These are phyloP conservation scores for Lentinula boryana DNA, from an alignment of 768 basidiomycete species.

Conservation along the genomic window DNA sequence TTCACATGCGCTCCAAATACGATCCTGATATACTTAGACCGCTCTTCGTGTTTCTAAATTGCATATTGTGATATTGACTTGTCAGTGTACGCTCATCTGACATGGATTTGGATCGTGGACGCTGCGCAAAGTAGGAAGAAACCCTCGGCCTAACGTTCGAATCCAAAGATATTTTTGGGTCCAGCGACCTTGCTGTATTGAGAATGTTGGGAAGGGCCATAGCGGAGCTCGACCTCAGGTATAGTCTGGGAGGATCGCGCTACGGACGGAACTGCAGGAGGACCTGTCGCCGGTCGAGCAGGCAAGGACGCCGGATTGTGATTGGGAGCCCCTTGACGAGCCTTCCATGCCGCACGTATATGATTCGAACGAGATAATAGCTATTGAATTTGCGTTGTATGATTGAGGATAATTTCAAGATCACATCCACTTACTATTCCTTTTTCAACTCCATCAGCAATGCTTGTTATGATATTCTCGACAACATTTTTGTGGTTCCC, in stretches of 20 bases:
- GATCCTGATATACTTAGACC: neutral
- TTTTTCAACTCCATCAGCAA: conserved; percentile 91
- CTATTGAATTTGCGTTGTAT: conserved; percentile 29
- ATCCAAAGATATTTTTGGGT: conserved; percentile 52
- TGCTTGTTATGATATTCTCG: conserved; percentile 84
- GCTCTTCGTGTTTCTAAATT: neutral
- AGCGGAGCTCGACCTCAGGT: conserved; percentile 38
- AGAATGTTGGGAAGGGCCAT: conserved; percentile 60
- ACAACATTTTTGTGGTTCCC: conserved; percentile 87
- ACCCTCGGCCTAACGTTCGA: conserved; percentile 48
- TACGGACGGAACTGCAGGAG: conserved; percentile 9
- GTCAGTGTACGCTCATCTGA: too few species aligned
- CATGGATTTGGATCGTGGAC: too few species aligned
- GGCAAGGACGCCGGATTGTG: conserved; percentile 16
- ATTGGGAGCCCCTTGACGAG: conserved; percentile 37
- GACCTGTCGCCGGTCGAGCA: conserved; percentile 17
- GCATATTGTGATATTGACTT: neutral
- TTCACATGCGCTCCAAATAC: too few species aligned
- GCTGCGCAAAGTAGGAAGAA: too few species aligned
- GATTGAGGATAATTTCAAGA: neutral
- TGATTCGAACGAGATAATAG: conserved; percentile 57
- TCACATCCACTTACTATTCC: conserved; percentile 54
- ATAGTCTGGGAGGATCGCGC: conserved; percentile 16
- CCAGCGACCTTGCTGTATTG: conserved; percentile 74
- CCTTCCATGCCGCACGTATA: conserved; percentile 75